Base-by-base conservation (phyloP, 768 basidiomycete genomes). In the Vararia minispora region DNA sequence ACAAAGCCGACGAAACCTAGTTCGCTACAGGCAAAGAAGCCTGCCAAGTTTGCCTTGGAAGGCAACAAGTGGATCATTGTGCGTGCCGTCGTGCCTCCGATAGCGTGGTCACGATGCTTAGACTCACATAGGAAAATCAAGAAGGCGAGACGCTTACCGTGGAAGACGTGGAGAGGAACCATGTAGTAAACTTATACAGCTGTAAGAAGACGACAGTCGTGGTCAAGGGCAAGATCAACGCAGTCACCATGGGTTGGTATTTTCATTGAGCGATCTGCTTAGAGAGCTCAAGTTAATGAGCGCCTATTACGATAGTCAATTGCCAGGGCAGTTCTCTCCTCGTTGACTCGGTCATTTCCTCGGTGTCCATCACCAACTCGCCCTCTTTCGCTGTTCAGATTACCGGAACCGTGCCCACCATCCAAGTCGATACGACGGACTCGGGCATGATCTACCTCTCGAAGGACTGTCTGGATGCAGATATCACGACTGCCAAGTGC, bases 31-130 rank as follows among this genome's bases (percentile, higher is more conserved):
- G 82, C 84, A 44, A 98, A 95, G 69, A 92, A 92, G 53, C 94
- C 95, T 3, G 46, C 88, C 18, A 95, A 91, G 57, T 81, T 89
- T 39, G 79, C 71, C 21, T 60, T 97, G 35, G 91, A 97, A 43
- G 91, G 90, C 6, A 92, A 71, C 52, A 95, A 92, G 61, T 99
- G 95, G 95, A 52, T 74, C 20, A 77, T 99, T 42, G 94, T 95
- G 51, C 49, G 78, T 63, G 20, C 23, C 26, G 29, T 16, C 28
- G 22, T 13, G 12, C 17, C 13, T 33, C 25, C n/a, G 21, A 32
- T 14, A 20, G 24, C 35, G 28, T n/a, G 30, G 4, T 14, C 6
- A 21, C 13, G 11, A 10, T 22, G 22, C 37, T 33, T 33, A 10
- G n/a, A n/a, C n/a, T n/a, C n/a, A 30, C 31, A 17, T 36, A 97